These are phyloP conservation scores for Cercospora sojina DNA, from an alignment of 2,329 filamentous ascomycete species.

Conservation along the genomic window DNA sequence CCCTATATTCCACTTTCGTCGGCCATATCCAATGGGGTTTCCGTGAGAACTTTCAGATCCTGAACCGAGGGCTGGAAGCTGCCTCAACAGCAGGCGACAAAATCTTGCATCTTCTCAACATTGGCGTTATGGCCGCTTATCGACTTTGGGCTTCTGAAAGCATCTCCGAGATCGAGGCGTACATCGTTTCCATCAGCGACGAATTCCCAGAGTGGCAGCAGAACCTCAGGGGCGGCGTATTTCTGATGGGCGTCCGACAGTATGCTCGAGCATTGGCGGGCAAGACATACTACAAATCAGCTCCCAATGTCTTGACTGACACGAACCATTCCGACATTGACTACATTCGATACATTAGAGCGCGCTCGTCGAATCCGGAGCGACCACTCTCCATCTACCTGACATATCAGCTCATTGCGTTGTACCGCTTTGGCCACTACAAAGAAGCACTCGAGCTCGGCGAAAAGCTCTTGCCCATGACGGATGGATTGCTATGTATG, in stretches of 20 bases:
- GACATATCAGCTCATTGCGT: slow-evolving; percentile 47
- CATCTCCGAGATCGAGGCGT: slow-evolving; percentile 66
- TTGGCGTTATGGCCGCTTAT: slow-evolving; percentile 65
- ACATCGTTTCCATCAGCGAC: slow-evolving; percentile 69
- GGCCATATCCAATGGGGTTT: slow-evolving; percentile 69
- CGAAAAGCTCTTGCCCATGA: slow-evolving; percentile 42
- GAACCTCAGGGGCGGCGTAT: slow-evolving; percentile 68
- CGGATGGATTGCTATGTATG: slow-evolving; percentile 47
- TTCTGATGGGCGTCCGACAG: slow-evolving; percentile 67
- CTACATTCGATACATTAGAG: slow-evolving; percentile 54
- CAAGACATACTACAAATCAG: slow-evolving; percentile 59
- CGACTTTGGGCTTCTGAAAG: slow-evolving; percentile 71
- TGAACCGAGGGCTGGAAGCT: slow-evolving; percentile 66
- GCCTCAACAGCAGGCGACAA: slow-evolving; percentile 67
- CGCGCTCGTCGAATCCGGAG: slow-evolving; percentile 57
- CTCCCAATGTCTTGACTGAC: slow-evolving; percentile 64
- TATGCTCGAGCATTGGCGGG: slow-evolving; percentile 69
- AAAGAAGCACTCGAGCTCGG: slow-evolving; percentile 46
- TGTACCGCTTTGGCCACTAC: slow-evolving; percentile 47
- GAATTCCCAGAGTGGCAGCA: slow-evolving; percentile 71
- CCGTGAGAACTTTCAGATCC: slow-evolving; percentile 55
- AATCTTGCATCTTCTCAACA: slow-evolving; percentile 68
- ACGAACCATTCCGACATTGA: slow-evolving; percentile 61
- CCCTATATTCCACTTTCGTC: slow-evolving; percentile 67
- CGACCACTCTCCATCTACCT: slow-evolving; percentile 68